Evolutionary conservation across 208 protist genomes (phyloP), one percentile per base, ranked within the genome.

Genomic region (Wallacemonas sp.): DNA sequence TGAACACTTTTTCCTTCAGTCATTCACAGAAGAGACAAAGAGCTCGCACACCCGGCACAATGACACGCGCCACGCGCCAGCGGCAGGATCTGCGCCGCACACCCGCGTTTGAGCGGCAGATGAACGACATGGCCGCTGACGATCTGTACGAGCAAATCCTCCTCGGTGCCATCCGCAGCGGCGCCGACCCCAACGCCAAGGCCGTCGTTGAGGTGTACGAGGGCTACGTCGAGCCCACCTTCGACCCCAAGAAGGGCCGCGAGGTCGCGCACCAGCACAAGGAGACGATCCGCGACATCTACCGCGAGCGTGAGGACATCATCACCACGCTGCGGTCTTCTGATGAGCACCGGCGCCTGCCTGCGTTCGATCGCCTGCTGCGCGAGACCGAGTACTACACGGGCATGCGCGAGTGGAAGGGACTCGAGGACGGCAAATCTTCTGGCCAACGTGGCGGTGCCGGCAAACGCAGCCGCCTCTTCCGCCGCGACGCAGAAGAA

Each of bases 351-450:
- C 75, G 81, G 32, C 19, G 68, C 58, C 77, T 83, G 19, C 75
- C 73, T 17, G 69, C 83, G 27, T 96, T 96, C 69, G 85, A 96
- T 26, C 87, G 79, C 11, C 74, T 93, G 0, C 65, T 96, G 48
- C 56, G 36, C 17, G 87, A 96, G 65, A 96, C 90, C 8, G 85
- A 96, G 76, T 96, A 91, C 71, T 96, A 86, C 74, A 94, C 86
- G 8, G 90, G 87, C 0, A 68, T 96, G 46, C 75, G 84, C 2
- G 90, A 91, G 73, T 93, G 85, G 87, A 72, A 61, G 19, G 83
- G 62, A 0, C 34, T 29, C 5, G 49, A 29, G 33, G n/a, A 60
- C 12, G 68, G 54, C 24, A 52, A 68, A 21, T 43, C 68, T 14
- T 41, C 48, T 23, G 46, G 39, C 6, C 27, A 65, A 27, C 47